Conservation (phyloP, 768 basidiomycete genomes). For the Sporobolomyces phaffii region DNA sequence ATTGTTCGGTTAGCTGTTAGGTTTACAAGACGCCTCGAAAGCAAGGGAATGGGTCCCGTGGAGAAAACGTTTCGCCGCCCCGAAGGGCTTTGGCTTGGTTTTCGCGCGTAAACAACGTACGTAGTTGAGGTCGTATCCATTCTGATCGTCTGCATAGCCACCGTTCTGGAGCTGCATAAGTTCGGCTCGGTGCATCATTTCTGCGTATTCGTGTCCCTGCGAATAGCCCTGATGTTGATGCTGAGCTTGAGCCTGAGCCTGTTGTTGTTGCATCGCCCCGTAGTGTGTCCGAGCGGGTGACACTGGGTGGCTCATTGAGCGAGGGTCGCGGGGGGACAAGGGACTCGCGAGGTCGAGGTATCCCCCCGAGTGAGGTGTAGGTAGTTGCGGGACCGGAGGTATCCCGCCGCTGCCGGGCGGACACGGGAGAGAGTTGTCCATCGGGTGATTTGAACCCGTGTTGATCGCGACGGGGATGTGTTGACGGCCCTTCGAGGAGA, state of each 20-base stretch:
- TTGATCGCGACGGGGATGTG: constrained; percentile 18
- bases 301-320: constrained; percentile 30
- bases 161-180: constrained; percentile 28
- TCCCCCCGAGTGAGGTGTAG: constrained; percentile 21
- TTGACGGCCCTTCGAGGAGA: constrained; percentile 22
- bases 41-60: too few relatives aligned
- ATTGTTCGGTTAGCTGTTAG: too few relatives aligned
- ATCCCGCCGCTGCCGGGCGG: constrained; percentile 26
- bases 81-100: too few relatives aligned
- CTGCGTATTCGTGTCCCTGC: constrained; percentile 26
- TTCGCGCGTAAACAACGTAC: too few relatives aligned
- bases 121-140: constrained; percentile 15
- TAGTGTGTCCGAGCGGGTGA: constrained; percentile 3
- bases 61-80: too few relatives aligned
- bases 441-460: neutral
- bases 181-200: constrained; percentile 32
- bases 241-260: constrained; percentile 8
- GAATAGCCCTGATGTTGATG: constrained; percentile 25
- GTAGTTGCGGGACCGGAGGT: constrained; percentile 26
- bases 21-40: too few relatives aligned
- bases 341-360: constrained; percentile 24
- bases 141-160: constrained; percentile 21
- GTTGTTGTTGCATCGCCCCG: neutral
- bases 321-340: constrained; percentile 35
- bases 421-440: constrained; percentile 6